Evolutionary conservation across 2,329 filamentous ascomycete species (phyloP), one percentile per base, ranked within the genome.

Genomic region (Trichoderma hamatum): DNA sequence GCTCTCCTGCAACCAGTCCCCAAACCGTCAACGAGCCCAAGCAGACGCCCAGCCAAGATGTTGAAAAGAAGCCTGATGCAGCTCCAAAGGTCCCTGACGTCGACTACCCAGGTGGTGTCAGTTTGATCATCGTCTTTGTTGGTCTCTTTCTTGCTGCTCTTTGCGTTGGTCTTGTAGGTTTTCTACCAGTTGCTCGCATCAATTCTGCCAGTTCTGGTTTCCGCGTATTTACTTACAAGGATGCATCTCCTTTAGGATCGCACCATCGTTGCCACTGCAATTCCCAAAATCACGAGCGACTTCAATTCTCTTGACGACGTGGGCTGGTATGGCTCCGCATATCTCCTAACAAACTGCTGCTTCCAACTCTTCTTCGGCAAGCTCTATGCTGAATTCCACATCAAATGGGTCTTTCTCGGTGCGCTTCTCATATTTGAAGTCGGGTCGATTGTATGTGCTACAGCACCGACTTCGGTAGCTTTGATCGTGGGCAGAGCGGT

Each of bases 401-500:
- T 73, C 24, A 78, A 78, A 28, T 62, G 59, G 59, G 49, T 49
- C 4, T 67, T 67, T 21, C 55, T 69, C 19, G 30, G 34, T 1
- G 76, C 76, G 56, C 72, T 80, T 13, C 71, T 78, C 51, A 28
- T 80, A 0, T 80, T 80, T 39, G 75, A 79, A 30, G 9, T 77
- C 14, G 85, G 85, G 1, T 84, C 80, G 13, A 72, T 85, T 1
- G 78, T 87, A 19, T 86, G 84, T 68, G 85, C 72, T 73, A 28
- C 81, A 73, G 82, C 84, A 0, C 78, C 74, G 0, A 82, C 77
- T n/a, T 83, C 81, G 0, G 75, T 75, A 1, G 81, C 82, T 77
- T 78, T 87, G 55, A 86, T 87, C 67, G 74, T 85, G 7, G 84
- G 85, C 1, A 78, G 85, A 30, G 83, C 83, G 0, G 73, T 86